Conservation (phyloP, 2,329 filamentous ascomycete genomes). For the Xylariaceae sp. region DNA sequence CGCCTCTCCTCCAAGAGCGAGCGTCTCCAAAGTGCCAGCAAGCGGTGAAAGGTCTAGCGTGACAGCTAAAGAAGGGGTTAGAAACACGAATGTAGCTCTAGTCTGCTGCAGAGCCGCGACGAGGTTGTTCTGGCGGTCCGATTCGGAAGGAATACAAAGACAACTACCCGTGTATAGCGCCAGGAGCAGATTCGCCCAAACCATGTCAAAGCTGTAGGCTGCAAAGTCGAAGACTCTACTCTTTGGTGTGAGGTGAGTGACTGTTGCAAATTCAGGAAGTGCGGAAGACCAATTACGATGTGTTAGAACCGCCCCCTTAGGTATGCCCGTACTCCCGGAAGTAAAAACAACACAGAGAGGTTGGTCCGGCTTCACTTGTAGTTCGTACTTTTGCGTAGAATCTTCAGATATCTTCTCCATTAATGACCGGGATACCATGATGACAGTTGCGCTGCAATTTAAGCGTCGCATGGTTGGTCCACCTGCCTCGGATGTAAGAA, state of each 20-base stretch:
- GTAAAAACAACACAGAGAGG: slow-evolving; percentile 9
- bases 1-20: slow-evolving; percentile 7
- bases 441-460: no score
- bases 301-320: slow-evolving; percentile 3
- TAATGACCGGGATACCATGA: not conserved
- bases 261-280: not conserved
- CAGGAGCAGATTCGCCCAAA: not conserved
- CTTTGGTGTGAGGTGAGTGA: not conserved
- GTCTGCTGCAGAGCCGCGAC: not conserved
- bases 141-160: slow-evolving; percentile 7
- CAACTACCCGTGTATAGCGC: slow-evolving; percentile 4
- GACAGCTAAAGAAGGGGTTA: slow-evolving; percentile 2
- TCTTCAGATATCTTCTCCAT: not conserved
- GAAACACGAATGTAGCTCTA: not conserved
- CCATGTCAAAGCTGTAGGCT: slow-evolving; percentile 11
- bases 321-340: slow-evolving; percentile 7
- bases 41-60: slow-evolving; percentile 1
- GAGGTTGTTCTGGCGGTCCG: not conserved
- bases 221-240: slow-evolving; percentile 8
- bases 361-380: not conserved
- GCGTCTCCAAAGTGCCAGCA: not conserved
- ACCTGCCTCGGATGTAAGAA: no score
- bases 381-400: not conserved
- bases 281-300: slow-evolving; percentile 8
- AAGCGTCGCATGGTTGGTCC: no score